Evolutionary conservation across 2,329 filamentous ascomycete genomes (phyloP), one percentile per base, ranked within the genome.

Genomic region (Epichloe baconii): DNA sequence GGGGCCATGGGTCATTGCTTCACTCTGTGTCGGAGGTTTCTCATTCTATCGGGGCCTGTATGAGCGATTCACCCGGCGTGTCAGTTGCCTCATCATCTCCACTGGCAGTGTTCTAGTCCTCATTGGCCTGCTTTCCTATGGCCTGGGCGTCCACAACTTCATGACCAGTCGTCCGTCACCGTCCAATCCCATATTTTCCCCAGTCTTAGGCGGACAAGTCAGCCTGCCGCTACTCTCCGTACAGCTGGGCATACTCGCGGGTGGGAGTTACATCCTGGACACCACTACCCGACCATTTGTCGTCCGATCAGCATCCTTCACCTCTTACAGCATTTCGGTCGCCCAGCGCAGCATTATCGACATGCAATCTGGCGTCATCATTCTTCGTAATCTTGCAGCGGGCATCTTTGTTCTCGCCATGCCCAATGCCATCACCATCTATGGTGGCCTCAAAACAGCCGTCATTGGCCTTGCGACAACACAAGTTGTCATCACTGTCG

Each of bases 261-360:
- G 67, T 0, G 74, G 72, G 19, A 61, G 63, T 0, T 60, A 67
- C 26, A 56, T 65, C 2, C 62, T 77, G 5, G 69, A 74, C 49
- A 64, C 66, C 3, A 66, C 70, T 0, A 64, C 66, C 2, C 61
- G 64, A 3, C 72, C 74, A 2, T 59, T 73, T 26, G 65, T 78
- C 44, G 64, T 66, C 26, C 66, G 68, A n/a, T 76, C 73, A 35
- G 71, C 74, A 7, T 69, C 70, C 44, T 77, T 74, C 54, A 77
- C 73, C 0, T 71, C 68, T 3, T 66, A 71, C 5, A 76, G 68
- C 58, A 64, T 76, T 23, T 64, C 64, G n/a, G 62, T 70, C 12
- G 68, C 68, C 23, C 65, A 74, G 49, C 69, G 74, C 34, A 73
- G 67, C 56, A 70, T 69, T 15, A 66, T 66, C 14, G 74, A 78